Evolutionary conservation across 352 stramenopile species (phyloP), one percentile per base, ranked within the genome.

Genomic region (Phytophthora capsici): DNA sequence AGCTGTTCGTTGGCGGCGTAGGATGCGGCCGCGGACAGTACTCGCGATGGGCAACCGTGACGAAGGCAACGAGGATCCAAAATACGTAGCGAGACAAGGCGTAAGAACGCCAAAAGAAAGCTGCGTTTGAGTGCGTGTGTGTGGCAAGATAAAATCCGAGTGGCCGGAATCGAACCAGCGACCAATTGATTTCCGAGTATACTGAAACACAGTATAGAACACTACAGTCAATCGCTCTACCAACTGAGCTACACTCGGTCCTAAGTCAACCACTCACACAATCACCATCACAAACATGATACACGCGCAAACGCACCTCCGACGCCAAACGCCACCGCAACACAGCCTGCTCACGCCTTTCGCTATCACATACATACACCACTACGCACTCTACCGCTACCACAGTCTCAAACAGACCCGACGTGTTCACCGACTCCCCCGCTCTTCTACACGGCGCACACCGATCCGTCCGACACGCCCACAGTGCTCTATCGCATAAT

Each of bases 191-290:
- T 36, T 36, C 30, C 30, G 1, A 36, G 30, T 36, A 36, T 36
- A 36, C 30, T 36, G 30, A 44, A 44, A 4, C 37, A 44, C 37
- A 44, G 37, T 44, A 44, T 44, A 44, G 37, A 44, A 44, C 37
- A 44, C 37, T 44, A 44, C 37, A 44, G 37, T 44, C 37, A 44
- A 44, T 44, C 37, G 37, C 37, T 44, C 37, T 44, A 44, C 37
- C n/a, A 44, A 36, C 30, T 36, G 30, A 36, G 30, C 30, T 36
- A 36, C 30, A 36, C 30, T 36, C 30, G 30, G 30, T 36, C 30
- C 30, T 36, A 36, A 36, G 7, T 36, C 30, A 36, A 36, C 30
- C 7, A 36, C 30, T 10, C 7, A 7, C 7, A 7, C 30, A 36
- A 36, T 13, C 7, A 13, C 12, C 30, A 2, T 36, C 30, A 36